Base-by-base conservation (phyloP, 2,329 filamentous ascomycete genomes). In the Aureobasidium sp. region DNA sequence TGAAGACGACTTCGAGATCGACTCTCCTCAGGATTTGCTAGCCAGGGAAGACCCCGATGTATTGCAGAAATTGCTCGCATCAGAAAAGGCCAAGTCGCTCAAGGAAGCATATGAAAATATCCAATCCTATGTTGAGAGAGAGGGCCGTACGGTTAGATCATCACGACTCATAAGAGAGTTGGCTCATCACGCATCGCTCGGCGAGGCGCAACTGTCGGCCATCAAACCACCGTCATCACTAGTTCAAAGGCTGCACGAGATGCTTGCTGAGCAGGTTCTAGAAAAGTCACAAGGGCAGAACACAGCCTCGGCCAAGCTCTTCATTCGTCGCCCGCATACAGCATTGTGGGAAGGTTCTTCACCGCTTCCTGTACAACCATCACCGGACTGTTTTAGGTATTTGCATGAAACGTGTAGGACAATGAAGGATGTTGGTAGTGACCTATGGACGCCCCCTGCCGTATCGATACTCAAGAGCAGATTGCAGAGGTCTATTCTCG, bases 281-380 rank as follows among this genome's bases (percentile, higher is more conserved):
- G 51, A 61, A 12, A 63, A 62, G 13, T 55, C 61, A 39, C 15
- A 62, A 7, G 20, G 32, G 8, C 37, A 41, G 13, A 26, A 44
- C 29, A 47, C 59, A 63, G 17, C 59, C 32, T 4, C 20, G 6
- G n/a, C 36, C 5, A 48, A 47, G 20, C 55, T 59, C 12, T 65
- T 66, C 51, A 15, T 37, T 15, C 60, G 70, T 32, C 80, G 89
- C 0, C 79, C 81, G 2, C 86, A 87, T 7, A 81, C 86, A 57
- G 80, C 83, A 0, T 78, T 97, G 0, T 97, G 92, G 92, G 91
- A 95, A 71, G 89, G 89, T 0, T 79, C 84, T 41, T 89, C 89
- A 0, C 79, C 84, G 29, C 72, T 96, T 46, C 93, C 93, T 0
- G 81, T 85, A 6, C 90, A 94, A 69, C 91, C 91, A 0, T 93